A percentile compares a stretch with the other conserved stretches of the same genome.
Evolutionary conservation across 2,329 filamentous ascomycete genomes (phyloP).

Genomic region (Ophiobolus disseminans): DNA sequence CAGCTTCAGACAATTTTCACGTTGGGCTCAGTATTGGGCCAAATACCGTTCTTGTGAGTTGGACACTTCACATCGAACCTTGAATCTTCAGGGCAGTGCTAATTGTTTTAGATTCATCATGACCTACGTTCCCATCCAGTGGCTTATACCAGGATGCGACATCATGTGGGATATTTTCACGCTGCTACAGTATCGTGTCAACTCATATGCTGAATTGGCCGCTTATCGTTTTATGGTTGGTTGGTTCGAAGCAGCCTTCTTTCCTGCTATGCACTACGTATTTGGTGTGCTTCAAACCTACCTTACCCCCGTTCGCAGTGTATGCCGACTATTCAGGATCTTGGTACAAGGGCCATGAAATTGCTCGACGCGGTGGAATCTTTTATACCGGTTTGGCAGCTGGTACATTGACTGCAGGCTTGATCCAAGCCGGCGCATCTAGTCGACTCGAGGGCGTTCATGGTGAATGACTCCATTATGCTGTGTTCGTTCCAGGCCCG

Average conservation of each 20-base stretch:
- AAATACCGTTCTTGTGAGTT: conserved; percentile 56
- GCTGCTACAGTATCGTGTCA: conserved; percentile 59
- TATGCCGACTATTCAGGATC: conserved; percentile 37
- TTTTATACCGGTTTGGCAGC: conserved; percentile 60
- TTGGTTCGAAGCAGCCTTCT: conserved; percentile 56
- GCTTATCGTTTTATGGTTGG: conserved; percentile 62
- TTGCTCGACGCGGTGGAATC: conserved; percentile 56
- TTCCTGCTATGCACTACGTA: conserved; percentile 33
- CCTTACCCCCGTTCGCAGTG: not conserved
- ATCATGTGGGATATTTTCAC: conserved; percentile 63
- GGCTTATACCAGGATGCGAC: conserved; percentile 59
- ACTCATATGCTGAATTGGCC: conserved; percentile 56
- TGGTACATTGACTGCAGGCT: conserved; percentile 59
- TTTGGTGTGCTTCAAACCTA: conserved; percentile 3
- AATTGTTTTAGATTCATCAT: conserved; percentile 48
- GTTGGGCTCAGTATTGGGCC: conserved; percentile 57
- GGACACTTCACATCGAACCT: too few relatives aligned
- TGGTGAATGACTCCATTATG: conserved; percentile 25
- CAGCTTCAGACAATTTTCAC: conserved; percentile 61
- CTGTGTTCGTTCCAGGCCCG: not conserved
- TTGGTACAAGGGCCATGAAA: conserved; percentile 55
- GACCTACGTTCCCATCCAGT: conserved; percentile 53
- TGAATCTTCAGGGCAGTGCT: not conserved
- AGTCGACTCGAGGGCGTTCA: conserved; percentile 64
- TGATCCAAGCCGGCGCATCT: conserved; percentile 46